These are phyloP conservation scores for Sarcocystis neurona DNA, from an alignment of 169 alveolate species.

Conservation along the genomic window DNA sequence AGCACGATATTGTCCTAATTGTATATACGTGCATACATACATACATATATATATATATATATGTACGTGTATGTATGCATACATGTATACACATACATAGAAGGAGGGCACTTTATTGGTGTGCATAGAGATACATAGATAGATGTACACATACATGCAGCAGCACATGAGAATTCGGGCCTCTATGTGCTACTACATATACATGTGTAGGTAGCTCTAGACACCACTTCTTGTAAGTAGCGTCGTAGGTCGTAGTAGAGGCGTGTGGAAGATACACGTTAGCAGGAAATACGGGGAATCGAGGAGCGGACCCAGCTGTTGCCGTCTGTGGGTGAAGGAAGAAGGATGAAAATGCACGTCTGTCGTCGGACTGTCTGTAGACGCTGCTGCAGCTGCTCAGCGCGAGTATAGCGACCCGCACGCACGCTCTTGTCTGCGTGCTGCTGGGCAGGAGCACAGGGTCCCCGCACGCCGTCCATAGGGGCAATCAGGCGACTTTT, in stretches of 20 bases:
- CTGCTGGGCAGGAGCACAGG: too few relatives aligned
- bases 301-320: background rate
- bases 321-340: background rate
- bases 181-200: background rate
- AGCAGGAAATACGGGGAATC: background rate
- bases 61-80: background rate
- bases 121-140: background rate
- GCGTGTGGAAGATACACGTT: background rate
- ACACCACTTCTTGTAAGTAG: too few relatives aligned
- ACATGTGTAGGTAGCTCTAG: background rate
- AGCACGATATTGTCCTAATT: background rate
- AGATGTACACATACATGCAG: background rate
- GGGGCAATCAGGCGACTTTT: too few relatives aligned
- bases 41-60: background rate
- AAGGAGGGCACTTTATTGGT: background rate
- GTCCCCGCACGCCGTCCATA: too few relatives aligned
- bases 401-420: too few relatives aligned
- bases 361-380: too few relatives aligned
- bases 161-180: background rate
- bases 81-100: constrained; percentile 22
- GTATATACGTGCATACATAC: constrained; percentile 2
- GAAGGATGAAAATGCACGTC: background rate
- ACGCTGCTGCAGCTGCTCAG: too few relatives aligned
- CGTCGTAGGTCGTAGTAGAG: too few relatives aligned
- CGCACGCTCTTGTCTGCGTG: too few relatives aligned